phyloP scores from a whole-genome alignment of 2,329 filamentous ascomycete species.

The Chalaropsis ovoidea region DNA sequence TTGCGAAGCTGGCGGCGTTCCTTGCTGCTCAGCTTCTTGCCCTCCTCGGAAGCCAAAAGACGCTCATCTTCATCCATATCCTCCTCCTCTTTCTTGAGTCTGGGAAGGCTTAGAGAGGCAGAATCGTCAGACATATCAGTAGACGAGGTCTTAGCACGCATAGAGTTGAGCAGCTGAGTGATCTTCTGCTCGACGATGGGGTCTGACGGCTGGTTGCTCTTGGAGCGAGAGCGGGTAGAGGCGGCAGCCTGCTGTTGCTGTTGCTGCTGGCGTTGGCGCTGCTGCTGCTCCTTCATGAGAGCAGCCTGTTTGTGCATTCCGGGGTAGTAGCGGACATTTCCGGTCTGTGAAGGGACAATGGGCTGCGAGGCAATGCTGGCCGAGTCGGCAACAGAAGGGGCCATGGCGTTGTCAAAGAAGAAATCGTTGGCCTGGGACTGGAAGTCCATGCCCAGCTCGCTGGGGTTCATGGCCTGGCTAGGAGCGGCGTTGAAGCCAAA shows the following conservation, averaged over 20 bases:
- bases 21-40: constrained; percentile 98
- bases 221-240: constrained; percentile 38
- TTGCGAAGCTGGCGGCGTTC: constrained; percentile 94
- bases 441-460: constrained; percentile 56
- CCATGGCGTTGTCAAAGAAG: constrained; percentile 46
- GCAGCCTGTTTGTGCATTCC: constrained; percentile 89
- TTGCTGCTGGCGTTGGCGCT: constrained; percentile 54
- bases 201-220: constrained; percentile 48
- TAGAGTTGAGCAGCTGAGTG: constrained; percentile 80
- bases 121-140: constrained; percentile 35
- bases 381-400: constrained; percentile 34
- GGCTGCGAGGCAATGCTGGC: constrained; percentile 40
- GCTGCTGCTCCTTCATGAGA: constrained; percentile 61
- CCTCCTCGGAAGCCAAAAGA: constrained; percentile 87
- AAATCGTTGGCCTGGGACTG: constrained; percentile 46
- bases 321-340: constrained; percentile 65
- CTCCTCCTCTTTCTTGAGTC: constrained; percentile 83
- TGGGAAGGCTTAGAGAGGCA: constrained; percentile 52
- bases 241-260: constrained; percentile 42
- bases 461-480: constrained; percentile 50
- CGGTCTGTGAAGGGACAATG: constrained; percentile 43
- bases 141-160: constrained; percentile 59
- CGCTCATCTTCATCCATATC: constrained; percentile 98
- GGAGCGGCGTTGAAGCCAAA: constrained; percentile 65
- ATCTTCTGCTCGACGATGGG: constrained; percentile 85